Conservation (phyloP, 192 early-diverging fungal species). For the Fimicolochytrium jonesii region DNA sequence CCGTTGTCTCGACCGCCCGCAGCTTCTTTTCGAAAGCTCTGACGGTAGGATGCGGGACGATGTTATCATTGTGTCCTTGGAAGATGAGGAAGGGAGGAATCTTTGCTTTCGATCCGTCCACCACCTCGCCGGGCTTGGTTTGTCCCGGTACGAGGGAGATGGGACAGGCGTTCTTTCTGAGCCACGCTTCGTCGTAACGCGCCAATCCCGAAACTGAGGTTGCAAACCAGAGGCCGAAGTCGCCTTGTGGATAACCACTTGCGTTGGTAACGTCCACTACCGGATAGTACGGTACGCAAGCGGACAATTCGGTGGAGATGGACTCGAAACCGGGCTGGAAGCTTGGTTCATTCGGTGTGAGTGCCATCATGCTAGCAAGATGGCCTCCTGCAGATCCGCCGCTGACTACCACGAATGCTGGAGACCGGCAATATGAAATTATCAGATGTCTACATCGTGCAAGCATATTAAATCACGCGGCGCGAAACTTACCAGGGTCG, state of each 20-base stretch:
- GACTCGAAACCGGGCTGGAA: conserved; percentile 54
- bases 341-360: conserved; percentile 42
- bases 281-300: conserved; percentile 17
- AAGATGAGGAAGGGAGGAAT: conserved; percentile 34
- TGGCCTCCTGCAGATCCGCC: conserved; percentile 59
- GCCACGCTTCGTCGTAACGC: conserved; percentile 4
- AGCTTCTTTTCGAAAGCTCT: conserved; percentile 27
- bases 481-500: conserved; percentile 28
- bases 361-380: conserved; percentile 46
- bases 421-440: no score
- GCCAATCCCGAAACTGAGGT: conserved; percentile 26
- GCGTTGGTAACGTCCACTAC: conserved; percentile 44
- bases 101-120: neutral
- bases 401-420: conserved; percentile 53
- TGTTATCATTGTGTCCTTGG: conserved; percentile 31
- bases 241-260: conserved; percentile 38
- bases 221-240: conserved; percentile 39
- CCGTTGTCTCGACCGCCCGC: conserved; percentile 2
- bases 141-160: neutral
- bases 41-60: conserved; percentile 21
- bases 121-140: neutral
- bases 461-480: no score
- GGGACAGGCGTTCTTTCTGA: conserved; percentile 6
- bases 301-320: conserved; percentile 52
- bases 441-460: no score